Evolutionary conservation across 495 filamentous ascomycete genomes (phyloP).

Genomic region (Echria macrotheca): DNA sequence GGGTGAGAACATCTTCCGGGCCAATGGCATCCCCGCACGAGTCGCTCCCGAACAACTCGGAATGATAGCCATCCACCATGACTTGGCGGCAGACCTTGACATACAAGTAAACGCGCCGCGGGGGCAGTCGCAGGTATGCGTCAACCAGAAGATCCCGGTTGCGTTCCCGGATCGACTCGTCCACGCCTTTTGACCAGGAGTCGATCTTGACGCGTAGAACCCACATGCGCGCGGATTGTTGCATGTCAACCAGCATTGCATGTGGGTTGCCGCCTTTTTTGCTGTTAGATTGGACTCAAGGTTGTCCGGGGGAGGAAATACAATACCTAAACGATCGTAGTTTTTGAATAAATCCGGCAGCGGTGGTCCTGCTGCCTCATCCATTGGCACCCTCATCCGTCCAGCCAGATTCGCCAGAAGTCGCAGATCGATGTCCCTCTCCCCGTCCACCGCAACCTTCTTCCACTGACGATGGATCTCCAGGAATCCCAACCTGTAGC

Average conservation of each 20-base stretch:
- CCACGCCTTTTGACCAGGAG: conserved; percentile 17
- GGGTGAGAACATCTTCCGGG: background rate
- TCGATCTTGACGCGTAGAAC: conserved; percentile 21
- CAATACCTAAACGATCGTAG: too few relatives aligned
- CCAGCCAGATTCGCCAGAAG: background rate
- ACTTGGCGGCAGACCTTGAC: background rate
- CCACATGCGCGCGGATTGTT: conserved; percentile 14
- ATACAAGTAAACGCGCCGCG: background rate
- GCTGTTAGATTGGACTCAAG: conserved; percentile 2
- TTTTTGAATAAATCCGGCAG: too few relatives aligned
- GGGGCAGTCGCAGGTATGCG: conserved; percentile 20
- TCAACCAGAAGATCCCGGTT: conserved; percentile 20
- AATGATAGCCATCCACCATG: background rate
- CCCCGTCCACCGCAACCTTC: background rate
- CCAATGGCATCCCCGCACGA: background rate
- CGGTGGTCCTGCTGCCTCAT: too few relatives aligned
- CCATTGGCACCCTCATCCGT: background rate
- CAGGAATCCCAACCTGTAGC: background rate
- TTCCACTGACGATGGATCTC: background rate
- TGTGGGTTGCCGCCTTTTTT: too few relatives aligned
- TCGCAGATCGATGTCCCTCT: background rate
- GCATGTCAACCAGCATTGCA: conserved; percentile 8
- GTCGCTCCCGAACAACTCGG: background rate
- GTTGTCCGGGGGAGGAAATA: background rate
- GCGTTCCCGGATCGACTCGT: conserved; percentile 17